A percentile compares a stretch with the other conserved stretches of the same genome.
phyloP scores from a whole-genome alignment of 78 protist species.

The Blattamonas nauphoetae region DNA sequence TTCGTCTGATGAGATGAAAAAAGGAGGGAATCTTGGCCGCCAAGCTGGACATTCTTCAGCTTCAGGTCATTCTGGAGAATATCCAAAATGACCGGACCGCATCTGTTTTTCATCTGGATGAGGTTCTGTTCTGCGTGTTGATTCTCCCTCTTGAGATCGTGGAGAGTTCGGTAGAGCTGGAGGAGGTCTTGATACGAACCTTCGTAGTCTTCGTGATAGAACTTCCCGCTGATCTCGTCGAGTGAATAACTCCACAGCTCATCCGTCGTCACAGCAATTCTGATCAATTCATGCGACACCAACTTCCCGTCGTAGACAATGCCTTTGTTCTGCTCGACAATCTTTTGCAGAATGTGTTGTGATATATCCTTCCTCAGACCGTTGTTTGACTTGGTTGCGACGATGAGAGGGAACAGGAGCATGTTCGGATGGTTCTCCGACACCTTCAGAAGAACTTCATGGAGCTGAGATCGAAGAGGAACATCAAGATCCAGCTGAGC shows the following conservation, averaged over 20 bases:
- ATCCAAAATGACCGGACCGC: neutral
- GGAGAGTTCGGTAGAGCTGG: neutral
- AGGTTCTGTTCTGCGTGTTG: neutral
- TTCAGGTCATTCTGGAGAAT: too few species aligned
- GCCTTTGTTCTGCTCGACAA: neutral
- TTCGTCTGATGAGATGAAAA: neutral
- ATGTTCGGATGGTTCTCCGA: slow-evolving; percentile 17
- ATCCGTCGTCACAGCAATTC: slow-evolving; percentile 8
- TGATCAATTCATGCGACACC: slow-evolving; percentile 23
- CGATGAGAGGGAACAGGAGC: slow-evolving; percentile 22
- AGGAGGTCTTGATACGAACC: neutral
- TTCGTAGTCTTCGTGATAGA: neutral
- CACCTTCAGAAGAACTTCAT: neutral
- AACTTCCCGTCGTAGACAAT: slow-evolving; percentile 11
- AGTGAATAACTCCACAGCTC: slow-evolving; percentile 15
- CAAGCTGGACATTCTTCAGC: neutral
- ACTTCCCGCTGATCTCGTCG: slow-evolving; percentile 22
- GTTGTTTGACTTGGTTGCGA: slow-evolving; percentile 7
- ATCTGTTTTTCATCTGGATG: neutral
- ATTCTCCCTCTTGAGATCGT: neutral
- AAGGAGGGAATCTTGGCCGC: neutral
- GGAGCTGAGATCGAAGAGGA: neutral
- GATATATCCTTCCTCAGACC: neutral
- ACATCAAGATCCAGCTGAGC: slow-evolving; percentile 2
- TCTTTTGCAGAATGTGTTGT: neutral